Percentiles rank a stretch among this genome's conserved stretches.
These are phyloP conservation scores for Yarrowia phangngaensis DNA, from an alignment of 805 yeast genomes.

Conservation along the genomic window DNA sequence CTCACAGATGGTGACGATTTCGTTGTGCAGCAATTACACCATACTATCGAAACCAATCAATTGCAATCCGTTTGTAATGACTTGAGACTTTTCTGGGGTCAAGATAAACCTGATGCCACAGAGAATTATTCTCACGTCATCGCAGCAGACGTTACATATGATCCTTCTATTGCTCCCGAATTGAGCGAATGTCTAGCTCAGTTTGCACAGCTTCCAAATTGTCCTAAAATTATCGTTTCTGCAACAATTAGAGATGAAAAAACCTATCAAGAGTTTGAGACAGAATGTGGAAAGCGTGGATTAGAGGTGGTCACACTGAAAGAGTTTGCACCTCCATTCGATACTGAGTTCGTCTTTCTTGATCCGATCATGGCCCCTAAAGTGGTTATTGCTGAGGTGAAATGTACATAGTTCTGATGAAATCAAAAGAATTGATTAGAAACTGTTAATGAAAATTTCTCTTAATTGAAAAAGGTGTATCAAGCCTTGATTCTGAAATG, in stretches of 20 bases:
- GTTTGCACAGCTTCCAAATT: slow-evolving; percentile 29
- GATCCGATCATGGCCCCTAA: slow-evolving; percentile 31
- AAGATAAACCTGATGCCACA: slow-evolving; percentile 32
- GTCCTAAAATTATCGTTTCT: slow-evolving; percentile 47
- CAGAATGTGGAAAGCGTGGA: slow-evolving; percentile 34
- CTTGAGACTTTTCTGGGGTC: slow-evolving; percentile 31
- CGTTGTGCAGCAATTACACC: slow-evolving; percentile 47
- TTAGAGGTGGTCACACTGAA: slow-evolving; percentile 29
- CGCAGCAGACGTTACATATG: slow-evolving; percentile 91
- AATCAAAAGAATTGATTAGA: too few species aligned
- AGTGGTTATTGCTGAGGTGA: slow-evolving; percentile 28
- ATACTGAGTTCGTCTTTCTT: slow-evolving; percentile 19
- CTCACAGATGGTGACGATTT: slow-evolving; percentile 68
- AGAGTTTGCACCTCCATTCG: slow-evolving; percentile 26
- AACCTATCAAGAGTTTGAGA: slow-evolving; percentile 48
- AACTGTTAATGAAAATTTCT: too few species aligned
- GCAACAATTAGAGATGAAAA: slow-evolving; percentile 69
- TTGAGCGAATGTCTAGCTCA: slow-evolving; percentile 49
- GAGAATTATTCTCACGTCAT: slow-evolving; percentile 40
- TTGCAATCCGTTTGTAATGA: slow-evolving; percentile 15
- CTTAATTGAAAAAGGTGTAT: too few species aligned
- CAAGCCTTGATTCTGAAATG: too few species aligned
- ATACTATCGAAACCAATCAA: slow-evolving; percentile 48
- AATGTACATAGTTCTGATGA: background rate
- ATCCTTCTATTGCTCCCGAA: slow-evolving; percentile 53